Evolutionary conservation across 371 early-diverging fungal genomes (phyloP).

Genomic region (Haplosporangium sp.): DNA sequence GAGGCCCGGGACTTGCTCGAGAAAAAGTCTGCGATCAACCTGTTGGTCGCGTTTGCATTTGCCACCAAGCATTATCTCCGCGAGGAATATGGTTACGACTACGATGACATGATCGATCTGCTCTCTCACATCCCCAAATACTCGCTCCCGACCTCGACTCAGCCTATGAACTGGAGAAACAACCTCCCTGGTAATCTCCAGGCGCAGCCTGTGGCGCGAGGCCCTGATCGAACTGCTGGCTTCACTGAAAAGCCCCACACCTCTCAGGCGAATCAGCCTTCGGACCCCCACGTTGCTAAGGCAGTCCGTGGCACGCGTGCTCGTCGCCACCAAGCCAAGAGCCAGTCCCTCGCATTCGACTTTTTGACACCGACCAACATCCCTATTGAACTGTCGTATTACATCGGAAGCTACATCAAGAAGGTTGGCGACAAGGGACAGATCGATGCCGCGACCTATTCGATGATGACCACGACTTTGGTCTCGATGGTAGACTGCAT

Average conservation of each 20-base stretch:
- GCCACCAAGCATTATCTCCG: conserved; percentile 82
- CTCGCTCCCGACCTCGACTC: conserved; percentile 46
- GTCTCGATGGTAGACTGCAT: conserved; percentile 59
- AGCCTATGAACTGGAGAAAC: conserved; percentile 48
- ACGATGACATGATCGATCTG: conserved; percentile 55
- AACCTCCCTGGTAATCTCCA: conserved; percentile 22
- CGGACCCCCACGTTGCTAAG: not conserved
- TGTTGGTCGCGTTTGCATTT: conserved; percentile 75
- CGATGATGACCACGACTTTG: conserved; percentile 49
- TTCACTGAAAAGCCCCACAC: conserved; percentile 9
- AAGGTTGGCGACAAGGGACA: conserved; percentile 28
- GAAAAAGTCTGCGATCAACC: conserved; percentile 72
- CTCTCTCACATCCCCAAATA: conserved; percentile 55
- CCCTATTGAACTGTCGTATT: conserved; percentile 60
- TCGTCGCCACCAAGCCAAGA: conserved; percentile 21
- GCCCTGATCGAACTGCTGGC: not conserved
- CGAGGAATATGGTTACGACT: conserved; percentile 62
- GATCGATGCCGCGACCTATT: conserved; percentile 50
- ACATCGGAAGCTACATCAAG: conserved; percentile 58
- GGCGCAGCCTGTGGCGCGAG: conserved; percentile 1
- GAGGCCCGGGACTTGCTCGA: conserved; percentile 57
- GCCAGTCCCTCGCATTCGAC: conserved; percentile 43
- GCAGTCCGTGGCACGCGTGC: conserved; percentile 6
- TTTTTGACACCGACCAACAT: conserved; percentile 56
- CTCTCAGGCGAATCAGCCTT: not conserved